Conservation (phyloP, 169 alveolate species). For the Perkinsus olseni region DNA sequence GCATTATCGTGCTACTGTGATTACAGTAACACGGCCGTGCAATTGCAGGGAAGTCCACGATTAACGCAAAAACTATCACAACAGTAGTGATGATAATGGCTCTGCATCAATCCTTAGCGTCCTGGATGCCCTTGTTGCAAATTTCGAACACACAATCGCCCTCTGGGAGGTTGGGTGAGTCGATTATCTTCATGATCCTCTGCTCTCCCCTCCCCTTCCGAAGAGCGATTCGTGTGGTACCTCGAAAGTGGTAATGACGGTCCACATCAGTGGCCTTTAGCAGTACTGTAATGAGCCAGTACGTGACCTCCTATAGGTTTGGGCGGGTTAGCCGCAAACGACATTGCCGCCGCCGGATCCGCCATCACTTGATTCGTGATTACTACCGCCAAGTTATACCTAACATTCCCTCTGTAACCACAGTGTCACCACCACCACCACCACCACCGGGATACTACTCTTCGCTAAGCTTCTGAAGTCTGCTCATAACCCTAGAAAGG, state of each 20-base stretch:
- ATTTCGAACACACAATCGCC: conserved; percentile 91
- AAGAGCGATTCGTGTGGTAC: not conserved
- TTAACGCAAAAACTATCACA: no score
- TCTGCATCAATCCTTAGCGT: conserved; percentile 42
- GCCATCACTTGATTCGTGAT: conserved; percentile 87
- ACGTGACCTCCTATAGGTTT: conserved; percentile 96
- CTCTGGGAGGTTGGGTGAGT: conserved; percentile 97
- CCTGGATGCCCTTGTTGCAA: conserved; percentile 83
- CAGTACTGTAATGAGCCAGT: conserved; percentile 96
- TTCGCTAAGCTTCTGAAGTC: conserved; percentile 58
- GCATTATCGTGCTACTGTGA: not conserved
- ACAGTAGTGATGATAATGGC: no score
- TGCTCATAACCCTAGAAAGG: conserved; percentile 57
- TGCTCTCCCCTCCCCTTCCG: conserved; percentile 89
- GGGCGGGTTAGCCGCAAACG: conserved; percentile 37
- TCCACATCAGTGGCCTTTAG: not conserved
- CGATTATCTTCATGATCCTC: conserved; percentile 90
- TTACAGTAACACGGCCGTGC: conserved; percentile 20
- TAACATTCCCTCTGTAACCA: not conserved
- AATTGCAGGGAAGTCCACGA: no score
- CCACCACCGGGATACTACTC: not conserved
- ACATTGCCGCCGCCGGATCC: conserved; percentile 53
- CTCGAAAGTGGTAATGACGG: not conserved
- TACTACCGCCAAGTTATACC: conserved; percentile 74
- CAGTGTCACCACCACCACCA: not conserved